Conservation (phyloP, 108 stramenopile species). For the Aurantiochytrium sp. region DNA sequence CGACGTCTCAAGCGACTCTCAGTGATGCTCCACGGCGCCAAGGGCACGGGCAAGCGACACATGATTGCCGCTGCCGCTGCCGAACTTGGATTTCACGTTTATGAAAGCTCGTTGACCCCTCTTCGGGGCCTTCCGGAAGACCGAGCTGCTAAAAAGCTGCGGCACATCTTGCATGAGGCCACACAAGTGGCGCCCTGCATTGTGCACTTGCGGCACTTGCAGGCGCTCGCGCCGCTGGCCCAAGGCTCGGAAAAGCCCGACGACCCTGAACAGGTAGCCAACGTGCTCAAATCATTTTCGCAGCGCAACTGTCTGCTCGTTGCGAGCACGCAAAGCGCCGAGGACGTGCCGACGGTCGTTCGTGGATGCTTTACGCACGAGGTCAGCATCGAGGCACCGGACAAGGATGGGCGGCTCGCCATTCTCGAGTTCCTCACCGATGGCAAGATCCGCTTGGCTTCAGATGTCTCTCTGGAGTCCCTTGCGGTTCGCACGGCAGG, state of each 20-base stretch:
- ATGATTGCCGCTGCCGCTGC: not conserved
- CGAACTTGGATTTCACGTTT: slow-evolving; percentile 7
- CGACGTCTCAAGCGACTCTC: slow-evolving; percentile 7
- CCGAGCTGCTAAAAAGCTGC: not conserved
- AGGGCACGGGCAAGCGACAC: not conserved
- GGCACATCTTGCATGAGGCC: not conserved
- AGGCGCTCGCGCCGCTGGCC: not conserved
- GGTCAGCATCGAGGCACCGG: slow-evolving; percentile 95
- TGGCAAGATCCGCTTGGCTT: slow-evolving; percentile 74
- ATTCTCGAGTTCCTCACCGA: slow-evolving; percentile 87
- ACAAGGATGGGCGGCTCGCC: slow-evolving; percentile 88
- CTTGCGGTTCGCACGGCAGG: slow-evolving; percentile 92
- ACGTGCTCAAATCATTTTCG: not conserved
- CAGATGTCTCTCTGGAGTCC: slow-evolving; percentile 73
- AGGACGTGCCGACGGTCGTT: not conserved
- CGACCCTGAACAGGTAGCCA: not conserved
- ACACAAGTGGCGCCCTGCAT: not conserved
- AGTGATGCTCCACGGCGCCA: not conserved
- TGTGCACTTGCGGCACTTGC: not conserved
- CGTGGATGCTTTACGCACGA: slow-evolving; percentile 80
- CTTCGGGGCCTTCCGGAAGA: not conserved
- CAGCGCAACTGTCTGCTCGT: not conserved
- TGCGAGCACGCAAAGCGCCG: not conserved
- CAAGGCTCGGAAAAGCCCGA: not conserved
- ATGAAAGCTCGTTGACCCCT: not conserved